Evolutionary conservation across 2,329 filamentous ascomycete genomes (phyloP).

Genomic region (Botrytis pseudocinerea): DNA sequence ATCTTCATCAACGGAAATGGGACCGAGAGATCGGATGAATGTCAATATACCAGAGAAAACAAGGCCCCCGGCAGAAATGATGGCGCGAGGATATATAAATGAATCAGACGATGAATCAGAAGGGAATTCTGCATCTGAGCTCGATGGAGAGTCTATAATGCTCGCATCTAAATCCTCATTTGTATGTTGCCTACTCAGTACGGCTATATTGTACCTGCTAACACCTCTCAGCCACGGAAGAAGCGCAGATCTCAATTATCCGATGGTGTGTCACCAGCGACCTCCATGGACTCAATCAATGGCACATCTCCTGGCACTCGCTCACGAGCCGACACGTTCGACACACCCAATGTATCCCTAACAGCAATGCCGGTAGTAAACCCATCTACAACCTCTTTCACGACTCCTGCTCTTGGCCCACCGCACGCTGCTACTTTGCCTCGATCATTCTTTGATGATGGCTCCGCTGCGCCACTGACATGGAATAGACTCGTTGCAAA

Average conservation of each 20-base stretch:
- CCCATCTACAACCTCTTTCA: slow-evolving; percentile 56
- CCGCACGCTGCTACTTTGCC: slow-evolving; percentile 58
- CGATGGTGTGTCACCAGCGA: slow-evolving; percentile 78
- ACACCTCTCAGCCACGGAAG: slow-evolving; percentile 52
- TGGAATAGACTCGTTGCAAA: slow-evolving; percentile 91
- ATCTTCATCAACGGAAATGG: slow-evolving; percentile 74
- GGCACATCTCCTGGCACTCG: slow-evolving; percentile 61
- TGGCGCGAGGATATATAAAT: slow-evolving; percentile 77
- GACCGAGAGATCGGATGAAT: slow-evolving; percentile 85
- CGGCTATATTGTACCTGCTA: slow-evolving; percentile 31
- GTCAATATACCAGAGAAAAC: slow-evolving; percentile 87
- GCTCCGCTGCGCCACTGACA: slow-evolving; percentile 74
- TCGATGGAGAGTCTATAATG: slow-evolving; percentile 75
- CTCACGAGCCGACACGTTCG: slow-evolving; percentile 57
- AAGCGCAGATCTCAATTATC: slow-evolving; percentile 59
- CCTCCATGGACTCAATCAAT: slow-evolving; percentile 89
- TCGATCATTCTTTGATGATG: slow-evolving; percentile 87
- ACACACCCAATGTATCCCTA: slow-evolving; percentile 54
- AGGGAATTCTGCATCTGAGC: slow-evolving; percentile 77
- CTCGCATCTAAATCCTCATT: slow-evolving; percentile 67
- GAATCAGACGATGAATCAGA: slow-evolving; percentile 92
- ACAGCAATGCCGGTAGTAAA: slow-evolving; percentile 36
- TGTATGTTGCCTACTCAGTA: slow-evolving; percentile 50
- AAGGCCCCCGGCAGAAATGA: slow-evolving; percentile 84
- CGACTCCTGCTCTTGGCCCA: slow-evolving; percentile 45